phyloP scores from a whole-genome alignment of 768 basidiomycete species.

The Wakefieldia striispora region DNA sequence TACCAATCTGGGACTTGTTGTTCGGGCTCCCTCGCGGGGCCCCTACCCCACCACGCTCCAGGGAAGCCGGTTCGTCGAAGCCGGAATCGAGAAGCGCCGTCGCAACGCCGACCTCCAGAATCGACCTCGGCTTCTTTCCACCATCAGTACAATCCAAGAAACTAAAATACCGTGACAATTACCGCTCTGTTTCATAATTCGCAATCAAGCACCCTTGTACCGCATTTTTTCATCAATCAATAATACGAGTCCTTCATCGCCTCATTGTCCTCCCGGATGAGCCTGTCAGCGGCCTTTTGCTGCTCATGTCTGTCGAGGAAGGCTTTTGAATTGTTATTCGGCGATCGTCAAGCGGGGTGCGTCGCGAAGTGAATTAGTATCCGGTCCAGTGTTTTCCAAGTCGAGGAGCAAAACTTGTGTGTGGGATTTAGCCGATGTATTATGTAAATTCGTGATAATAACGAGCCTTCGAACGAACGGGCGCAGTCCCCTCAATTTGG shows the following conservation, averaged over 20 bases:
- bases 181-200: neutral
- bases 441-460: neutral
- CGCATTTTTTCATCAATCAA: slow-evolving; percentile 37
- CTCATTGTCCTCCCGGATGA: slow-evolving; percentile 38
- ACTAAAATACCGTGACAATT: slow-evolving; percentile 8
- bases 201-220: slow-evolving; percentile 11
- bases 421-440: neutral
- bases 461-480: slow-evolving; percentile 36
- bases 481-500: slow-evolving; percentile 25
- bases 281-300: slow-evolving; percentile 23
- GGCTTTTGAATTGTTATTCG: slow-evolving; percentile 29
- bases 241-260: slow-evolving; percentile 40
- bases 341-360: slow-evolving; percentile 28
- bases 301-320: slow-evolving; percentile 32
- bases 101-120: too few relatives aligned
- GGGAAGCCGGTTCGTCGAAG: too few relatives aligned
- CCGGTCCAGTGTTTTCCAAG: slow-evolving; percentile 28
- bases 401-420: slow-evolving; percentile 26
- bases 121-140: slow-evolving; percentile 25
- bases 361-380: slow-evolving; percentile 27
- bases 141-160: slow-evolving; percentile 34
- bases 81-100: slow-evolving; percentile 17
- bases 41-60: neutral
- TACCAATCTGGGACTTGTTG: slow-evolving; percentile 7
- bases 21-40: slow-evolving; percentile 2